Evolutionary conservation across 148 eudicot genomes (phyloP), one percentile per base, ranked within the genome.

Genomic region (Silene uniflora): DNA sequence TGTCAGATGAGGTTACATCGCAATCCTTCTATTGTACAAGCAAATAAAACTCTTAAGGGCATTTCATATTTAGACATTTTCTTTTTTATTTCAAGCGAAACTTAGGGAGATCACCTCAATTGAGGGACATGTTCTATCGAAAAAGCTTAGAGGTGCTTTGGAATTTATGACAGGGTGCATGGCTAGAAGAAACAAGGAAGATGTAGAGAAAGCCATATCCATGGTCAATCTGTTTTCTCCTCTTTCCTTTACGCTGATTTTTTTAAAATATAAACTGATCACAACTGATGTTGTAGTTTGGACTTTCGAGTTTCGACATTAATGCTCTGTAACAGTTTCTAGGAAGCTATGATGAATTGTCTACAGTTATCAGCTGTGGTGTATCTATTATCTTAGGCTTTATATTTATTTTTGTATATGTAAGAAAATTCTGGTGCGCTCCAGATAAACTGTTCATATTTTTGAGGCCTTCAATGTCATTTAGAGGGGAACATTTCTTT

Each of bases 51-150:
- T 68, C 44, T 23, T 46, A 54, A 18, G 49, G 18, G 29, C 46
- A 22, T 58, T 29, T n/a, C 35, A 21, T 62, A 10, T 68, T 69
- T 19, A 56, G 39, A 25, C 47, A 6, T 47, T 10, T 22, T 73
- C 64, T 56, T 71, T 18, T 62, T 67, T 74, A 59, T 68, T 83
- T 74, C 77, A 95, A 97, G 97, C 97, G 18, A 95, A 90, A 85
- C 78, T 92, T 67, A 86, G 87, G 80, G 98, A 92, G 68, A 85
- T 83, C 65, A 85, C 93, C 69, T 95, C 98, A 67, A 81, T 95
- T 71, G 98, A 95, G 76, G 98, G 98, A 70, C 98, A 95, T 79
- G 98, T 95, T 69, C 92, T 95, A 77, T 77, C 92, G 80, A 95
- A 92, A 85, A 95, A 95, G 84, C 89, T 95, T n/a, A 85, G 97